Evolutionary conservation across 2,329 filamentous ascomycete species (phyloP), one percentile per base, ranked within the genome.

Genomic region (Lasiodiplodia theobromae): DNA sequence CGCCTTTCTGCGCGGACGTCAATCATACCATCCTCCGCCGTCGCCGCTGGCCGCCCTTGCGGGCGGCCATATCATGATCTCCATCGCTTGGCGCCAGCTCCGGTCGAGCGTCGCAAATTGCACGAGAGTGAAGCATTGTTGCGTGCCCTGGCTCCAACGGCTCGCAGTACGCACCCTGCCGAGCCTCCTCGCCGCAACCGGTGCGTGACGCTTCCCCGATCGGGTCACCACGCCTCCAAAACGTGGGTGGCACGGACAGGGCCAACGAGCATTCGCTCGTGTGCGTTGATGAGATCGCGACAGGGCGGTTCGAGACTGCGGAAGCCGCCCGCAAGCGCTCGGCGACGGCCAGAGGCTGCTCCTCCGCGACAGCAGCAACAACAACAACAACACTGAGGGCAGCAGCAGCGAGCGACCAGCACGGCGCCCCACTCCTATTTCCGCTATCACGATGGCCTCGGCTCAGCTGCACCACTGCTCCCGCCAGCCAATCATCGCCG

Each of bases 341-440:
- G 60, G 6, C 40, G 23, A 38, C n/a, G 18, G n/a, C 56, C 56
- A 60, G 37, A 8, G 11, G 14, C 21, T 53, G 5, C 23, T 2
- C 12, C 51, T 25, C 51, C 51, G 14, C 52, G n/a, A 28, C 51
- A 31, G 16, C 52, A n/a, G 4, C 34, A n/a, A n/a, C 18, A 21
- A 37, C 23, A 21, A 14, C 54, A 37, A 47, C 34, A 37, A 44
- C 56, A 37, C 44, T n/a, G 37, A 44, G 37, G 37, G 28, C 23
- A 14, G 25, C 54, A 34, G 25, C 34, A 34, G 10, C 37, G 51
- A 23, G 58, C 44, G 58, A 49, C 25, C 58, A 49, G 11, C 44
- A 38, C 47, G 60, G 60, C 63, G 63, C 63, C 63, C 63, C 63
- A 66, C 63, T 56, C 63, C 49, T 56, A 66, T 56, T 66, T 66